phyloP scores from a whole-genome alignment of 2,329 filamentous ascomycete genomes.

The Plenodomus tracheiphilus region DNA sequence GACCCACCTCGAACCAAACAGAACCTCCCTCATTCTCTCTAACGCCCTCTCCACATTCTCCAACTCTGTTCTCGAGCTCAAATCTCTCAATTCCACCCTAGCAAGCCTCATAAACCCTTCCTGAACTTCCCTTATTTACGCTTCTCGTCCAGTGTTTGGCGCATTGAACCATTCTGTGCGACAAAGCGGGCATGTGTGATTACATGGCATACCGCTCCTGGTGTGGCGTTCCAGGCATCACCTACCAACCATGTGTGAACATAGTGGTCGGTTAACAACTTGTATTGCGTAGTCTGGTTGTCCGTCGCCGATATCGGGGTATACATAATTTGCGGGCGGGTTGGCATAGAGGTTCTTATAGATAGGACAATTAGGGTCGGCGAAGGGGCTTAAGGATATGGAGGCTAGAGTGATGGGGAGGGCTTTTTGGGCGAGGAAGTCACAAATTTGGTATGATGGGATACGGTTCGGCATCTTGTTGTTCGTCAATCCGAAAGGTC shows the following conservation, averaged over 20 bases:
- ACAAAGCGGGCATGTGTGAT: slow-evolving; percentile 26
- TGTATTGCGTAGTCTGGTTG: slow-evolving; percentile 21
- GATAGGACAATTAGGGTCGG: slow-evolving; percentile 16
- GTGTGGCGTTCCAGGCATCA: slow-evolving; percentile 24
- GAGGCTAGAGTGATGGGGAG: slow-evolving; percentile 8
- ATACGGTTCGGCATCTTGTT: not conserved
- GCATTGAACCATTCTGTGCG: slow-evolving; percentile 22
- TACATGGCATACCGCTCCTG: slow-evolving; percentile 21
- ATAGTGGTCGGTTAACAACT: slow-evolving; percentile 9
- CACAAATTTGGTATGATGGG: slow-evolving; percentile 1
- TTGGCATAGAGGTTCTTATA: slow-evolving; percentile 16
- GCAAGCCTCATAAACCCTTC: slow-evolving; percentile 8
- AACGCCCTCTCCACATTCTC: slow-evolving; percentile 7
- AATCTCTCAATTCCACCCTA: slow-evolving; percentile 8
- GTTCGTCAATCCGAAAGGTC: no score
- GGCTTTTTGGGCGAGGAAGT: slow-evolving; percentile 25
- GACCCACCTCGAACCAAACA: no score
- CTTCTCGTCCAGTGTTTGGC: slow-evolving; percentile 11
- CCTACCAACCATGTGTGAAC: slow-evolving; percentile 24
- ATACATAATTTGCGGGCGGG: slow-evolving; percentile 17
- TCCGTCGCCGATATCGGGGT: slow-evolving; percentile 17
- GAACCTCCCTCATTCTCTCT: no score
- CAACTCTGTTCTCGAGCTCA: slow-evolving; percentile 9
- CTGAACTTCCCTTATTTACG: slow-evolving; percentile 10
- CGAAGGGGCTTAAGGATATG: slow-evolving; percentile 3